These are phyloP conservation scores for Nevesoporus exiguus DNA, from an alignment of 768 basidiomycete species.

Conservation along the genomic window DNA sequence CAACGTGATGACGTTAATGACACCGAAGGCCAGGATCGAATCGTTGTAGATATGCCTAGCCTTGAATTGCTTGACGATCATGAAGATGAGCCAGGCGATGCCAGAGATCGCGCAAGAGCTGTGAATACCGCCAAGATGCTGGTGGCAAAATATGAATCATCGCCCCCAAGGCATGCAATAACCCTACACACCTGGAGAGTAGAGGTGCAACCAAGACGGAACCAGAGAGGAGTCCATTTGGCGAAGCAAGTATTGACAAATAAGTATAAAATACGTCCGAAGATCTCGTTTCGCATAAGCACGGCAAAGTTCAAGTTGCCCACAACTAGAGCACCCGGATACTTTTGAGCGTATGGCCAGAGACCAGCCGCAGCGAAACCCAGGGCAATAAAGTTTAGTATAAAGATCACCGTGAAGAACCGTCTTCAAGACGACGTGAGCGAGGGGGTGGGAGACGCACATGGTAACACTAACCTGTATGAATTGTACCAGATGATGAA, in stretches of 20 bases:
- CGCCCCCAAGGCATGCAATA: background rate
- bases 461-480: slow-evolving; percentile 49
- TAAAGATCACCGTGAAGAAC: slow-evolving; percentile 63
- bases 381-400: slow-evolving; percentile 58
- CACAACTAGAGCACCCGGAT: slow-evolving; percentile 67
- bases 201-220: slow-evolving; percentile 69
- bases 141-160: slow-evolving; percentile 11
- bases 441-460: background rate
- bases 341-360: slow-evolving; percentile 65
- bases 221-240: slow-evolving; percentile 80
- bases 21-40: slow-evolving; percentile 58
- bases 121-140: slow-evolving; percentile 81
- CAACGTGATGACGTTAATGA: slow-evolving; percentile 54
- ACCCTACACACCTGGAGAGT: slow-evolving; percentile 51
- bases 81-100: slow-evolving; percentile 64
- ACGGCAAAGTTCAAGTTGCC: slow-evolving; percentile 73
- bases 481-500: slow-evolving; percentile 77
- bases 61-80: slow-evolving; percentile 55
- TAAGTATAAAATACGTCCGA: slow-evolving; percentile 72
- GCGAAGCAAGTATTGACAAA: slow-evolving; percentile 71
- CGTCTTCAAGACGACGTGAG: slow-evolving; percentile 44
- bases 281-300: slow-evolving; percentile 78
- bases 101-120: slow-evolving; percentile 72
- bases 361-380: slow-evolving; percentile 56
- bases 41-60: slow-evolving; percentile 47